Evolutionary conservation across 352 stramenopile species (phyloP), one percentile per base, ranked within the genome.

Genomic region (Phytopythium ostracodes): DNA sequence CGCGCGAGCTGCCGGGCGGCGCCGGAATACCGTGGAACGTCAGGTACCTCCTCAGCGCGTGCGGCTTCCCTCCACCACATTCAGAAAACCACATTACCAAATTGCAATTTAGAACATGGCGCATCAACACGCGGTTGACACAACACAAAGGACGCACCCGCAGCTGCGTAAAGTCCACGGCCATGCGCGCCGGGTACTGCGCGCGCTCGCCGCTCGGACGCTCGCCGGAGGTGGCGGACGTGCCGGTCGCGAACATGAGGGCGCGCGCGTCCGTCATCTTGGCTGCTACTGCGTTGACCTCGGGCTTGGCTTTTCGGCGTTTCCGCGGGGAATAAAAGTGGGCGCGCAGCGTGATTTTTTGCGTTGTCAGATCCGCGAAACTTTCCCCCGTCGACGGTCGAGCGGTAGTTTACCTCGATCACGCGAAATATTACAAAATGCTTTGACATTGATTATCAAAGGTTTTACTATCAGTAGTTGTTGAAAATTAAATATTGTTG

Each of bases 81-180:
- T 33, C n/a, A n/a, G n/a, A n/a, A n/a, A n/a, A n/a, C n/a, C n/a
- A n/a, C n/a, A n/a, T n/a, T n/a, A n/a, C n/a, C n/a, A n/a, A n/a
- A n/a, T n/a, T 33, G 29, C 29, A 18, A 18, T 42, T 18, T 42
- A 42, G 36, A 18, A 42, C 36, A 18, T 42, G 36, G 36, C 36
- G 2, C 36, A 42, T 17, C 15, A 18, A 42, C 7, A 44, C 6
- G 22, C 42, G 15, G n/a, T 18, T 65, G 56, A 38, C 50, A 33
- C 29, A 54, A 31, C 9, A n/a, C 36, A 1, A 2, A 10, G 18
- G 18, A 56, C 73, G 60, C 59, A 92, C 83, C 66, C 64, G 73
- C 62, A 92, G 67, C 66, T 77, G 69, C 51, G 80, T 89, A 51
- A 92, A 92, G 71, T 90, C 83, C 43, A 90, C 80, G 22, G 71